Evolutionary conservation across 2,329 filamentous ascomycete genomes (phyloP), one percentile per base, ranked within the genome.

Genomic region (Claviceps humidiphila): DNA sequence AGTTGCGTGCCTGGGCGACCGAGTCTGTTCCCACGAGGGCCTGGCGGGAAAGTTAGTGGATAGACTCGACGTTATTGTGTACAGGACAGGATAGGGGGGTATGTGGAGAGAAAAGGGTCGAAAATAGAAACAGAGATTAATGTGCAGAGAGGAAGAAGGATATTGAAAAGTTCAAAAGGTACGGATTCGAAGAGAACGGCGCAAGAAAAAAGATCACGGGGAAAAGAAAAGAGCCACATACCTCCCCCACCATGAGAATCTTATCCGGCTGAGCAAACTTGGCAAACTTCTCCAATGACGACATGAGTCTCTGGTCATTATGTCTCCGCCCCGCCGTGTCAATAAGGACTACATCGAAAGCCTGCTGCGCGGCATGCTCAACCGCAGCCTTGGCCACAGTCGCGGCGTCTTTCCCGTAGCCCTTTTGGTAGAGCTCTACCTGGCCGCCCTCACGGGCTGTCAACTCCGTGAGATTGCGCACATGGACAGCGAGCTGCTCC

Each of bases 201-300:
- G 3, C 17, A 22, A 8, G 11, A 16, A 14, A 34, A 34, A 37
- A 39, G 17, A 38, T 34, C 3, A 34, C 30, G 8, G 30, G 30
- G 3, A 41, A 20, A 39, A 22, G 47, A 49, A 49, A 4, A 7
- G 20, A 11, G 7, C 8, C 22, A 55, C 66, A 51, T 65, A 73
- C 72, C 66, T 78, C 76, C 61, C 75, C 78, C 57, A 98, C 93
- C 90, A 98, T 97, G 65, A 98, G 81, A 58, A 98, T 96, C 76
- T 98, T 97, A 70, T 98, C 91, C 1, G 94, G 94, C 58, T 91
- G 82, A 0, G 93, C 93, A 61, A 97, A 86, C 66, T 95, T 95
- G 56, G 89, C 91, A 66, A 98, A 98, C 65, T 97, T 98, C 69
- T 97, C 93, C 39, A 98, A 76, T 3, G 86, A 91, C 13, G 87